Percentiles rank a stretch among this genome's conserved stretches.
Evolutionary conservation across 106 monocot genomes (phyloP).

Genomic region (Narthecium ossifragum): DNA sequence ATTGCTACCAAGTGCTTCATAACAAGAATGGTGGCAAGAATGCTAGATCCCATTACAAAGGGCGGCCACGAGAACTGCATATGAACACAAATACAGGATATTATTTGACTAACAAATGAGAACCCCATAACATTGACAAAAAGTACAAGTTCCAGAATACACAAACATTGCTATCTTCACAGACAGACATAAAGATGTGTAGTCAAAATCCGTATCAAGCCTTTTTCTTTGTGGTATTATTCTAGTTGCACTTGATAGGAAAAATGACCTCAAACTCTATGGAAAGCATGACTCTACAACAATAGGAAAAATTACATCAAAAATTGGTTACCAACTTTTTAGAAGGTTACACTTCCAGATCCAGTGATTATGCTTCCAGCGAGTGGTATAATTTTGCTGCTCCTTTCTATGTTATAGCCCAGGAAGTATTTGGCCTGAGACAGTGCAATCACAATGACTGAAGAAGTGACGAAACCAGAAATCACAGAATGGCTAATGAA

Average conservation of each 20-base stretch:
- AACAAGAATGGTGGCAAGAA: slow-evolving; percentile 67
- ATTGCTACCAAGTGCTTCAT: slow-evolving; percentile 89
- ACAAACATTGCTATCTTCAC: neutral
- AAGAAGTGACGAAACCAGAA: slow-evolving; percentile 95
- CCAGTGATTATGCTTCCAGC: slow-evolving; percentile 79
- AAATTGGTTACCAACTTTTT: neutral
- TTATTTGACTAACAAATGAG: slow-evolving; percentile 13
- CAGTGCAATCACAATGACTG: slow-evolving; percentile 84
- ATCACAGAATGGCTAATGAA: slow-evolving; percentile 98
- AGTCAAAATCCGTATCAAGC: neutral
- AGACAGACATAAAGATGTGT: neutral
- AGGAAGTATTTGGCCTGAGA: slow-evolving; percentile 97
- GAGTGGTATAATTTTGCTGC: slow-evolving; percentile 91
- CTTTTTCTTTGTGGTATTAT: neutral
- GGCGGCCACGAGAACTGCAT: slow-evolving; percentile 95
- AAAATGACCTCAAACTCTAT: too few relatives aligned
- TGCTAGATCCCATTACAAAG: slow-evolving; percentile 83
- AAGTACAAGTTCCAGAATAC: neutral
- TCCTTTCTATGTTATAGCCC: slow-evolving; percentile 68
- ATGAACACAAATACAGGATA: slow-evolving; percentile 24
- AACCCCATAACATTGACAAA: neutral
- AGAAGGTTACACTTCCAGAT: slow-evolving; percentile 45
- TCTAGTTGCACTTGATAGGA: too few relatives aligned
- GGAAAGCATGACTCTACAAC: too few relatives aligned
- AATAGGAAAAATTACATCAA: neutral